Evolutionary conservation across 2,329 filamentous ascomycete species (phyloP).

Genomic region (Apiospora saccharicola): DNA sequence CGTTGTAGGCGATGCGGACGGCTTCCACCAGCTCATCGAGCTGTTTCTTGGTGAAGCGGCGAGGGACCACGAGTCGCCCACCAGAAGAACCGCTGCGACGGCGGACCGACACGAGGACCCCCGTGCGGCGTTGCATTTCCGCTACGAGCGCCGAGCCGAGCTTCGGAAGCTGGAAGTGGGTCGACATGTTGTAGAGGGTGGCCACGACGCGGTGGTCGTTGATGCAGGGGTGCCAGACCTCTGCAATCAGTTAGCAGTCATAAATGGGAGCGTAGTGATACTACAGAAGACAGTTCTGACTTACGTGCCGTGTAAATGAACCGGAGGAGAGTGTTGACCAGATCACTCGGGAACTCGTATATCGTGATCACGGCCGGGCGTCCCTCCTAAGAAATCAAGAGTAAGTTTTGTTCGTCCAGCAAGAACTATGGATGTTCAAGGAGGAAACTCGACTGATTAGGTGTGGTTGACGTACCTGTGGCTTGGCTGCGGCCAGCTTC

Average conservation of each 20-base stretch:
- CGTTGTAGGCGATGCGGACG: neutral
- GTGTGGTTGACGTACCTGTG: neutral
- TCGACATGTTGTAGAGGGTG: neutral
- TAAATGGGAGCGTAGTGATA: too few relatives aligned
- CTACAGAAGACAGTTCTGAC: neutral
- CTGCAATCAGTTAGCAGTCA: neutral
- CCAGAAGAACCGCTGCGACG: too few relatives aligned
- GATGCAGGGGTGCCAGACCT: neutral
- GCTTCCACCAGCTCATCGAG: neutral
- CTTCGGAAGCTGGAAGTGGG: neutral
- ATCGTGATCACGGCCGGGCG: neutral
- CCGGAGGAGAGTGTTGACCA: neutral
- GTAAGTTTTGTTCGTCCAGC: neutral
- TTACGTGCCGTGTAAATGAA: neutral
- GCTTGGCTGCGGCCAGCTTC: neutral
- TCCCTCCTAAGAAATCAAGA: neutral
- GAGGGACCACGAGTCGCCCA: too few relatives aligned
- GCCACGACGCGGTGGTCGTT: neutral
- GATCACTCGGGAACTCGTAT: neutral
- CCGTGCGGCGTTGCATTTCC: neutral
- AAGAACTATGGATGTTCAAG: neutral
- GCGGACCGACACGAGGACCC: neutral
- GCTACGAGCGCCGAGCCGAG: neutral
- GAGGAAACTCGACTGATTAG: neutral
- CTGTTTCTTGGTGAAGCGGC: neutral